Evolutionary conservation across 176 grass and related monocot species (phyloP).

Genomic region (Otatea glauca): DNA sequence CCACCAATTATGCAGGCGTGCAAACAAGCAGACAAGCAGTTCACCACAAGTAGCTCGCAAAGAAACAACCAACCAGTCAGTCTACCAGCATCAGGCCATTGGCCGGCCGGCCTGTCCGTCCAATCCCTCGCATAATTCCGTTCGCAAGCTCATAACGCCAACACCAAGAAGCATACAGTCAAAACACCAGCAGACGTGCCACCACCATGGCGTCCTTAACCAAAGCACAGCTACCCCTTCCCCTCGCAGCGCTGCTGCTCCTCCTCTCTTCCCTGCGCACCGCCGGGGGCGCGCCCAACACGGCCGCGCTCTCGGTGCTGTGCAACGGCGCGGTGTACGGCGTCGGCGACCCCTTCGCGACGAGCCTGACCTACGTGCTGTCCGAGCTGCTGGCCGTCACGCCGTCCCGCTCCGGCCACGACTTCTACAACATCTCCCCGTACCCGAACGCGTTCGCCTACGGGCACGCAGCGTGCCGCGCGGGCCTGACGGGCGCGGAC

Average conservation of each 20-base stretch:
- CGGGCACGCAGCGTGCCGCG: constrained; percentile 52
- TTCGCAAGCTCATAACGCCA: neutral
- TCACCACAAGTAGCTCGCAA: neutral
- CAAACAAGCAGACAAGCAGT: neutral
- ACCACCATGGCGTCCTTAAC: neutral
- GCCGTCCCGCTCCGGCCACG: constrained; percentile 28
- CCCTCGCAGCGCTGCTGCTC: neutral
- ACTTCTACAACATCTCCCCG: constrained; percentile 57
- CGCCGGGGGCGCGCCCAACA: constrained; percentile 40
- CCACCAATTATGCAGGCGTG: neutral
- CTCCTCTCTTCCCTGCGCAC: neutral
- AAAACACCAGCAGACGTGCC: neutral
- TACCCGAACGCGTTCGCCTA: constrained; percentile 63
- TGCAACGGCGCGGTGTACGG: constrained; percentile 60
- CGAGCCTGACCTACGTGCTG: constrained; percentile 56
- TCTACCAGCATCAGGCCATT: neutral
- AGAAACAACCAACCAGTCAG: neutral
- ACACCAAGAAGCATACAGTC: neutral
- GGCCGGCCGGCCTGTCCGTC: neutral
- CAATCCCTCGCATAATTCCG: no score
- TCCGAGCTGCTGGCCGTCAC: constrained; percentile 40
- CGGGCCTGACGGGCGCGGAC: constrained; percentile 6
- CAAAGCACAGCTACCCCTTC: neutral
- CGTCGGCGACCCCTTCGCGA: constrained; percentile 54
- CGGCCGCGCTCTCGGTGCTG: constrained; percentile 43